Evolutionary conservation across 179 eudicot species (phyloP).

Genomic region (Heliamphora pulchella): DNA sequence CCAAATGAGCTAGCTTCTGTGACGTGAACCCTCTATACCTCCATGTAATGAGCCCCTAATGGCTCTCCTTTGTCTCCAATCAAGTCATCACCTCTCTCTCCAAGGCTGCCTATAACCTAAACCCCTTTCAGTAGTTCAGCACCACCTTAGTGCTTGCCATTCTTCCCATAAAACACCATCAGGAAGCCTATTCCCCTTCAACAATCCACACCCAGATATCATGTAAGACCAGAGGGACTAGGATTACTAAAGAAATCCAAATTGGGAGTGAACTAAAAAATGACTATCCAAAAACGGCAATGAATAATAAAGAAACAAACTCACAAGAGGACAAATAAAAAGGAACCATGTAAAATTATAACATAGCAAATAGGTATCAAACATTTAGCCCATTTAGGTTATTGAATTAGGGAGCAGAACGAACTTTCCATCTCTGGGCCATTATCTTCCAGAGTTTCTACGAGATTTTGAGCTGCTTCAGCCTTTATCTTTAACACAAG

Average conservation of each 20-base stretch:
- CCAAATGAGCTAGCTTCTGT: no score
- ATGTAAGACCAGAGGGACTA: background rate
- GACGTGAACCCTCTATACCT: no score
- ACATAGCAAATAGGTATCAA: background rate
- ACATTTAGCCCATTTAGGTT: background rate
- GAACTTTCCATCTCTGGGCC: slow-evolving; percentile 3
- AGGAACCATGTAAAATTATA: background rate
- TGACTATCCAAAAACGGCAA: background rate
- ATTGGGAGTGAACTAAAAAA: background rate
- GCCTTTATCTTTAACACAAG: slow-evolving; percentile 24
- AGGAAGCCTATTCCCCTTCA: background rate
- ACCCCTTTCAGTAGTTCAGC: background rate
- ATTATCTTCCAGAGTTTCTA: slow-evolving; percentile 10
- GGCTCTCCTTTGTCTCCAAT: background rate
- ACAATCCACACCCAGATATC: background rate
- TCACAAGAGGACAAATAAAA: background rate
- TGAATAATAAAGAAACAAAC: background rate
- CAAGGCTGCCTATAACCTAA: background rate
- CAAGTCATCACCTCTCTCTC: background rate
- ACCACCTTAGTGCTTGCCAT: background rate
- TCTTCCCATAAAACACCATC: background rate
- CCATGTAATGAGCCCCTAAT: background rate
- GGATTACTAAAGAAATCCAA: background rate
- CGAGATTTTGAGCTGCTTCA: slow-evolving; percentile 23
- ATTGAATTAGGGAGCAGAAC: slow-evolving; percentile 6